Percentiles rank a stretch among this genome's conserved stretches.
Conservation (phyloP, 768 basidiomycete species). For the Mycena alexandri region DNA sequence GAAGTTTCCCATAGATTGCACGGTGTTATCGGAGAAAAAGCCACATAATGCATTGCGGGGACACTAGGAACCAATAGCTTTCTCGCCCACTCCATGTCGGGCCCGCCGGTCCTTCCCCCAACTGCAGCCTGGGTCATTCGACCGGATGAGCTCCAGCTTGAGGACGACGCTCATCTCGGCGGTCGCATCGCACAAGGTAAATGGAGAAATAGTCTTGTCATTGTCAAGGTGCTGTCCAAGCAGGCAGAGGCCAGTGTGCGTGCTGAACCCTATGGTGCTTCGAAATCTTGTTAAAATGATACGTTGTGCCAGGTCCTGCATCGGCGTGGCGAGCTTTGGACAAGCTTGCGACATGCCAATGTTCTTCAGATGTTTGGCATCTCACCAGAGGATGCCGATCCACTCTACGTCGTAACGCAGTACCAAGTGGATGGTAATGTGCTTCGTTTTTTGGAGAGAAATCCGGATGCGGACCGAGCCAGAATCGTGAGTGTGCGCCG, state of each 20-base stretch:
- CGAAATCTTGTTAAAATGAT: conserved; percentile 1
- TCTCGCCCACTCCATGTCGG: conserved; percentile 29
- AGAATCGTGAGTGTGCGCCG: conserved; percentile 36
- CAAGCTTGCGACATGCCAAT: conserved; percentile 38
- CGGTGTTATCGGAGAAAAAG: conserved; percentile 23
- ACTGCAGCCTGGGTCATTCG: conserved; percentile 33
- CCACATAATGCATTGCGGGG: conserved; percentile 22
- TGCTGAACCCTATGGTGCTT: neutral
- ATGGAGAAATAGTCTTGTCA: conserved; percentile 26
- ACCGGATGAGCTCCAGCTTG: conserved; percentile 24
- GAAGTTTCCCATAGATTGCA: conserved; percentile 1
- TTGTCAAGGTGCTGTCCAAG: conserved; percentile 35
- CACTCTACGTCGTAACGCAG: conserved; percentile 39
- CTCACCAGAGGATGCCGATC: conserved; percentile 40
- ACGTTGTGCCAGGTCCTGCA: conserved; percentile 33
- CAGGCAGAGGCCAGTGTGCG: conserved; percentile 28
- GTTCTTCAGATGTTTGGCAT: conserved; percentile 42
- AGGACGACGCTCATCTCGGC: conserved; percentile 27
- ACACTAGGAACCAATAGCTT: conserved; percentile 6
- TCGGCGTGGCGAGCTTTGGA: conserved; percentile 40
- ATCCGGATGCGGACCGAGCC: conserved; percentile 38
- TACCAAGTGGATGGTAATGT: conserved; percentile 40
- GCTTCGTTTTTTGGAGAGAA: conserved; percentile 36
- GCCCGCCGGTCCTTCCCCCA: conserved; percentile 23
- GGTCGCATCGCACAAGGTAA: conserved; percentile 32